Base-by-base conservation (phyloP, 495 filamentous ascomycete genomes). In the Coniosporium apollinis region DNA sequence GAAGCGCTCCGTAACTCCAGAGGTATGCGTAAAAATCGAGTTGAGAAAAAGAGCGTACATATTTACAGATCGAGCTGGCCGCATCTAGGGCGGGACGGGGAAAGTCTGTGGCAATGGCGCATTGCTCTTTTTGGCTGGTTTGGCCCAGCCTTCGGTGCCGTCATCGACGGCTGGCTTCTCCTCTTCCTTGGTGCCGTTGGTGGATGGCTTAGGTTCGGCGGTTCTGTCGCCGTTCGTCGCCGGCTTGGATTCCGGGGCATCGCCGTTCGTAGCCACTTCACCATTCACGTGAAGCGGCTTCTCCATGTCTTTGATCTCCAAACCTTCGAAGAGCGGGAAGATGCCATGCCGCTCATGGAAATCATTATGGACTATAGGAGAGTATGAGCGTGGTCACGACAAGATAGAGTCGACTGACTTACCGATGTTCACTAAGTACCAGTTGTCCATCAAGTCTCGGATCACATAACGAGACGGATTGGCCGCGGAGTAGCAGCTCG, bases 341-440 rank as follows among this genome's bases (percentile, higher is more conserved):
- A 97, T 77, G 15, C 69, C 72, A 33, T 71, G 62, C 10, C 65
- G 65, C 37, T 79, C 63, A 54, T 84, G 80, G 70, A 96, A 97
- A 51, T 97, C 85, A 50, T 97, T 97, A 61, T 97, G 79, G 5
- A 97, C 87, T 89, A 50, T 18, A 13, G 2, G 19, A 33, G 15
- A 31, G 15, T 15, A 20, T 17, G 21, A 16, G 36, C 51, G 36
- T 59, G 36, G 61, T 51, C 36, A 13, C n/a, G n/a, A 14, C 28
- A 13, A 25, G 11, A 34, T 29, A 29, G 18, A 31, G 30, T 28
- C 7, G 30, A 11, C 8, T 33, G 8, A 30, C 39, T 28, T 64
- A 89, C 85, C 85, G 41, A 99, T 94, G 54, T 99, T 99, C 44
- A 96, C 66, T 39, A 99, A 61, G 51, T 81, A 85, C 83, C 87